Base-by-base conservation (phyloP, 306 rosid genomes). In the Elaeagnus macrophylla region DNA sequence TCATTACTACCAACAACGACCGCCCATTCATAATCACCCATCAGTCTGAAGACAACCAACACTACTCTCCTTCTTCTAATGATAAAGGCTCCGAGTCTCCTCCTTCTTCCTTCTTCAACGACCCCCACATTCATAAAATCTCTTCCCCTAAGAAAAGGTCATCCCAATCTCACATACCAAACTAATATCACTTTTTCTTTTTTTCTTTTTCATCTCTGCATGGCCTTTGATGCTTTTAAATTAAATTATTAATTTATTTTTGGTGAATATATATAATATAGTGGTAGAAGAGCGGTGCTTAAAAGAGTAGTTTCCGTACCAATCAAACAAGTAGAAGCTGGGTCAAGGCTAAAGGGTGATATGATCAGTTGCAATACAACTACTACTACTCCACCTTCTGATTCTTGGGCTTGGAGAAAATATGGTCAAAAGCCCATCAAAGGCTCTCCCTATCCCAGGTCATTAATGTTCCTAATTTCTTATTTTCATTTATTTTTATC, bases 391-490 rank as follows among this genome's bases (percentile, higher is more conserved):
- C 95, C 96, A 16, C 96, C 96, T 0, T 82, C 89, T 0, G 99
- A 91, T 77, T 84, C 96, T 7, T 91, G 96, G 96, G 89, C 96
- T 12, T 91, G 99, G 99, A 70, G 99, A 54, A 91, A 91, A 49
- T 91, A 91, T 51, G 99, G 99, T 2, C 99, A 91, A 68, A 91
- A 91, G 56, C 99, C 99, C 65, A 91, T 91, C 85, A 91, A 91
- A 64, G 99, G 99, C 59, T 91, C 99, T 2, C 99, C 99, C 15
- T 91, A 84, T 49, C 99, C 99, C 44, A 91, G 97, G 97, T 86
- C 54, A n/a, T n/a, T n/a, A 9, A 5, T 3, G 5, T 49, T 5
- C 36, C 46, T 42, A 9, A 10, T 7, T 5, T n/a, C 17, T 9
- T 54, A 8, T 42, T 7, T 20, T 1, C 25, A 57, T 12, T 17